Base-by-base conservation (phyloP, 192 early-diverging fungal species). In the Chytriomyces confervae region DNA sequence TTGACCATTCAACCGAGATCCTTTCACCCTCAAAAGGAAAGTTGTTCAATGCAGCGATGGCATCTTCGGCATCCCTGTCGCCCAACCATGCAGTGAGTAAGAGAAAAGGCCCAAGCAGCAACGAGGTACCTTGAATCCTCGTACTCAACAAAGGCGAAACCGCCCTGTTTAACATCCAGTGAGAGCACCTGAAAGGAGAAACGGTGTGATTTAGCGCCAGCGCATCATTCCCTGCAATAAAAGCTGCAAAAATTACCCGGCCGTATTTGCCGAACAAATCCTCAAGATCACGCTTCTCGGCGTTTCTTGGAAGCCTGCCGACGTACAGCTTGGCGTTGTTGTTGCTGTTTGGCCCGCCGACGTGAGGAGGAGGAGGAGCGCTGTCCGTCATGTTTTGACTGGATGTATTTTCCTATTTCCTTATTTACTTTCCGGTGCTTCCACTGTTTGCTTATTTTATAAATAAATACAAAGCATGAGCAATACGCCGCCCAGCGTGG, bases 121-220 rank as follows among this genome's bases (percentile, higher is more conserved):
- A 36, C 0, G 0, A 1, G 36, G 36, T 36, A 36, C 36, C 36
- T 36, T 36, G 36, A 20, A 43, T 76, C 75, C 48, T 65, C 84
- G 69, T 78, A 88, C 72, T 88, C 82, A 7, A 89, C 73, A 77
- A 89, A 89, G 20, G 87, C 87, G 71, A 83, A 89, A 5, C 87
- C 87, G 50, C 85, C 84, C 29, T 82, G 82, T 77, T 89, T 89
- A 50, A 89, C 72, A 46, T 89, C 86, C 18, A 86, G 68, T 16
- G 69, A 65, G n/a, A 77, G 27, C n/a, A 77, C 67, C 24, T 60
- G 76, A 13, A 57, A 47, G 36, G 48, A 43, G 66, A 36, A 24
- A 79, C 44, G 75, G 27, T 23, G 8, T 49, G 51, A 57, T 16
- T 61, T 64, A 24, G 48, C 29, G 18, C 36, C 36, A 36, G 36